Evolutionary conservation across 805 yeast genomes (phyloP), one percentile per base, ranked within the genome.

Genomic region (Wickerhamomyces alni): DNA sequence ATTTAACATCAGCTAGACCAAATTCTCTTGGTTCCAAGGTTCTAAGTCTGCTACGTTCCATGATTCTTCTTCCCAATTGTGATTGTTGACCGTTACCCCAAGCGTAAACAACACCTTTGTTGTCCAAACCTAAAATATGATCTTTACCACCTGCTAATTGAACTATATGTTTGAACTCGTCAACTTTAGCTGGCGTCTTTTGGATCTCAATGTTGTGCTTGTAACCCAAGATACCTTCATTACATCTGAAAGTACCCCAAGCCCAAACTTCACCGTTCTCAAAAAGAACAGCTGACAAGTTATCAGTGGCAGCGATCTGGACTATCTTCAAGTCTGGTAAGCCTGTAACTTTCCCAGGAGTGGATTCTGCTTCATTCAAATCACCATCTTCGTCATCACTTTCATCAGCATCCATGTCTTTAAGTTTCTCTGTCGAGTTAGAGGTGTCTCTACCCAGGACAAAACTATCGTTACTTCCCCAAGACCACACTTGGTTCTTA

Each of bases 11-110:
- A 51, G 77, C 82, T 44, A 93, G 70, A 0, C 95, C 95, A 56
- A 89, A 80, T 44, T 83, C 82, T 52, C 88, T 78, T 35, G 95
- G 95, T 44, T 81, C 89, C 39, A 86, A 68, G 2, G 87, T 77
- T 44, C 78, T 74, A 54, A 72, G 73, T 62, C 84, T 74, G 50
- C 80, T 87, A 64, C 86, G 85, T 64, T 78, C 97, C 62, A 80
- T 57, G 18, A 89, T 78, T 54, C 80, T 81, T 55, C 96, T 76
- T 17, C 98, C 99, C 48, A 93, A 70, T 66, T 93, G 98, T 62
- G 71, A 79, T 55, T 87, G 95, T 54, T 89, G 95, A 19, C 97
- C 96, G 58, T 87, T 85, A 50, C 99, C 99, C 99, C 99, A 93
- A 0, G 98, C 89, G 56, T 75, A 87, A 2, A 89, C 97, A 39